Base-by-base conservation (phyloP, 192 early-diverging fungal genomes). In the Rhizophagus prolifer region DNA sequence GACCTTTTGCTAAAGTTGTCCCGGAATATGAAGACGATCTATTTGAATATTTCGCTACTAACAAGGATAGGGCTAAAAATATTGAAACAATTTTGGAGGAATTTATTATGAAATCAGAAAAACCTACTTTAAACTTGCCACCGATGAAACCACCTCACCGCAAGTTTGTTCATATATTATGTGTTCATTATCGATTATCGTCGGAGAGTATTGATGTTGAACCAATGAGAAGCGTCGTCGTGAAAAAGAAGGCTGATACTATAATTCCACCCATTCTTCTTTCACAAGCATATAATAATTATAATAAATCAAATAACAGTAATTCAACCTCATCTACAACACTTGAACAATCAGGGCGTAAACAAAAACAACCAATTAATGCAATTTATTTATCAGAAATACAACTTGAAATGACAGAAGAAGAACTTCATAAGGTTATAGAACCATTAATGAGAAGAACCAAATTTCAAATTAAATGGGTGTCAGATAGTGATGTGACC, bases 191-290 rank as follows among this genome's bases (percentile, higher is more conserved):
- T 83, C 83, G 89, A 63, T 84, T 95, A 44, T 76, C 81, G 0
- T 90, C 90, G 41, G 89, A 92, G 63, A 89, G 93, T n/a, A 79
- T 95, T 12, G 97, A 98, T 82, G 86, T 88, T 28, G 90, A 95
- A 79, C 92, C 92, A 0, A 79, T 85, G 36, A 85, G 92, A 16
- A 95, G 90, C 26, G 92, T 96, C 2, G 83, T 86, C 9, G 79
- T 90, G 61, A 84, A 87, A 16, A 87, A 91, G 75, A 86, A 79
- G 19, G 54, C 72, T 54, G 84, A 77, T 54, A 83, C 75, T 36
- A 66, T n/a, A 31, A 72, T 36, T 46, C 81, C 47, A 76, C 47
- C 60, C 19, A 65, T 82, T 73, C 30, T 85, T 44, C 70, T 89
- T 73, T 76, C 86, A 62, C 67, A 82, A 78, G 79, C 87, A 64